Evolutionary conservation across 2,329 filamentous ascomycete genomes (phyloP), one percentile per base, ranked within the genome.

Genomic region (Pyricularia sp.): DNA sequence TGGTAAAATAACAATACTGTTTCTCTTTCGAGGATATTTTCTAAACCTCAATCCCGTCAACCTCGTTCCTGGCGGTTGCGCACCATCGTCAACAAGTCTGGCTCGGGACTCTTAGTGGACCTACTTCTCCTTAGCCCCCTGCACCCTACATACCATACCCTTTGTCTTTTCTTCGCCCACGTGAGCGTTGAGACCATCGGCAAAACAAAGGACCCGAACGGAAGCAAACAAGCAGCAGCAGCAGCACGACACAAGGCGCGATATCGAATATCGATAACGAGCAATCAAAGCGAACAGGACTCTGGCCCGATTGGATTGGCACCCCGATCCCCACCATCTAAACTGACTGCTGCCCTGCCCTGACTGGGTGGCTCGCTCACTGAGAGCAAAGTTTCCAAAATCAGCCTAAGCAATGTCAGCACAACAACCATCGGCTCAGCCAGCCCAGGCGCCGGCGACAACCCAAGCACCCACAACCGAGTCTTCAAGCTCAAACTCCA

Each of bases 401-500:
- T n/a, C 42, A n/a, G 42, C 42, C 42, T n/a, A 31, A 65, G 64
- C 31, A 30, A 65, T 65, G 64, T 65, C 64, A n/a, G 42, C 42
- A 25, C 28, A 23, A 28, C 64, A 30, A 31, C 64, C 31, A 25
- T 36, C 31, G 64, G 64, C 64, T 17, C 64, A 65, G 64, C 64
- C 64, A 6, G 64, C 64, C 42, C 42, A 50, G 64, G 64, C 65
- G 4, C 9, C n/a, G 71, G 71, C 70, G 30, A 67, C 71, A 11
- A 42, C 66, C 1, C 69, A 69, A 6, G 69, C 71, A 63, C 55
- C 59, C 9, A 67, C 66, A 36, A 70, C 70, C 42, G 73, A 75
- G 61, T 78, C 80, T 31, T 77, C 78, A 67, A 78, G 74, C 66
- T 74, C 75, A 64, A 80, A 83, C 65, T 85, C 84, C 70, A 85